Conservation (phyloP, 176 grass and related monocot genomes). For the Zea luxurians region DNA sequence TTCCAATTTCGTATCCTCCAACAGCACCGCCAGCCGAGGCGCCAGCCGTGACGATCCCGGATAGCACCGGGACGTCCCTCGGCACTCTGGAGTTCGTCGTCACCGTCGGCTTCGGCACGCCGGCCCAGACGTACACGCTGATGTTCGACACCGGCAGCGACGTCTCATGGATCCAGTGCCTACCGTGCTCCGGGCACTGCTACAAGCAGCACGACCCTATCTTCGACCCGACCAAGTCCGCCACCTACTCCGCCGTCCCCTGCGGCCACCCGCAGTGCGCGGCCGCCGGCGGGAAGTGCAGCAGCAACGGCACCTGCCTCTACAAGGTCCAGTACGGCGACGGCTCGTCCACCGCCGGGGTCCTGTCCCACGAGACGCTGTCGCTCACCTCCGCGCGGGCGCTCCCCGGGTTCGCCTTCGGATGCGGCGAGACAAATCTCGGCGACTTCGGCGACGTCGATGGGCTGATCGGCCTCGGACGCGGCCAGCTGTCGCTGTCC, state of each 20-base stretch:
- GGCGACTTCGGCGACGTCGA: slow-evolving; percentile 47
- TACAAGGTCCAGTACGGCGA: slow-evolving; percentile 56
- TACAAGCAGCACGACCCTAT: slow-evolving; percentile 58
- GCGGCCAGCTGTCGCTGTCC: slow-evolving; percentile 41
- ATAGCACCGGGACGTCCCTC: slow-evolving; percentile 26
- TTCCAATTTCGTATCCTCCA: background rate
- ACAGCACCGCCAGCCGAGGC: background rate
- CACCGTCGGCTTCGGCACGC: slow-evolving; percentile 60
- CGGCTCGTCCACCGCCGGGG: slow-evolving; percentile 43
- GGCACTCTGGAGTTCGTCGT: slow-evolving; percentile 60
- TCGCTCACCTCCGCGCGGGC: slow-evolving; percentile 22
- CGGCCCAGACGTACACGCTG: slow-evolving; percentile 26
- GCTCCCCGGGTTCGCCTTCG: slow-evolving; percentile 61
- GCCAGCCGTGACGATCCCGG: slow-evolving; percentile 41
- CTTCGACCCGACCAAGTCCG: slow-evolving; percentile 61
- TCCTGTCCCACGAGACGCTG: slow-evolving; percentile 50
- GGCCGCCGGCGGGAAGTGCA: background rate
- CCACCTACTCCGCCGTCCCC: slow-evolving; percentile 46
- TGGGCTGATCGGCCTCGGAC: slow-evolving; percentile 69
- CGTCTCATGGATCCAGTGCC: slow-evolving; percentile 80
- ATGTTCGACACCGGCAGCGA: slow-evolving; percentile 74
- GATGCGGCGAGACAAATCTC: slow-evolving; percentile 45
- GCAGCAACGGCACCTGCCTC: slow-evolving; percentile 38
- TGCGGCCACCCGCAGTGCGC: slow-evolving; percentile 44
- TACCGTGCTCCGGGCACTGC: slow-evolving; percentile 56